Conservation (phyloP, 164 flowering plant genomes). For the Amborella trichopoda region DNA sequence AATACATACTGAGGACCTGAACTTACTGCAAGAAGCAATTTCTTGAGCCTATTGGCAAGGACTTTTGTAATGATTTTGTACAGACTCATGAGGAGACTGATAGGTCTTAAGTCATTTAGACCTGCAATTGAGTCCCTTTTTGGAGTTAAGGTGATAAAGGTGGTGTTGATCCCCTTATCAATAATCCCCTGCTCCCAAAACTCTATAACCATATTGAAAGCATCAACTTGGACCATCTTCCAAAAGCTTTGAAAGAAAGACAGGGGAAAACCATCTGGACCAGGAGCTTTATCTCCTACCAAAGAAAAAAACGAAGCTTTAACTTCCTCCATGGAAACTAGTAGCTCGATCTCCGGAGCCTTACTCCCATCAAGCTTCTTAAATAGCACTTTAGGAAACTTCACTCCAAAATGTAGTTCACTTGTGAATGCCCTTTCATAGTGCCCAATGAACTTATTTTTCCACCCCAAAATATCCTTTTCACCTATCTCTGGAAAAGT, state of each 20-base stretch:
- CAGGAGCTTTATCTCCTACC: no score
- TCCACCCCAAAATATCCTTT: no score
- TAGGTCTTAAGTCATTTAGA: not conserved
- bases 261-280: not conserved
- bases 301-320: no score
- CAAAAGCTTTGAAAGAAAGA: not conserved
- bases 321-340: no score
- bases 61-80: not conserved
- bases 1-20: not conserved
- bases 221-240: not conserved
- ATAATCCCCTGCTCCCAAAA: not conserved
- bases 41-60: not conserved
- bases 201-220: not conserved
- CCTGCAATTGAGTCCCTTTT: not conserved
- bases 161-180: not conserved
- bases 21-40: not conserved
- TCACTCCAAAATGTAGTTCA: no score
- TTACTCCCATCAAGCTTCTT: no score
- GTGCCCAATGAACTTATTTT: no score
- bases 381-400: no score
- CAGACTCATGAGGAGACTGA: not conserved
- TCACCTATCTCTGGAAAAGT: no score
- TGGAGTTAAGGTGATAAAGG: not conserved
- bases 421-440: no score
- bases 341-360: no score